phyloP scores from a whole-genome alignment of 352 stramenopile genomes.

The Pythium dissimile region DNA sequence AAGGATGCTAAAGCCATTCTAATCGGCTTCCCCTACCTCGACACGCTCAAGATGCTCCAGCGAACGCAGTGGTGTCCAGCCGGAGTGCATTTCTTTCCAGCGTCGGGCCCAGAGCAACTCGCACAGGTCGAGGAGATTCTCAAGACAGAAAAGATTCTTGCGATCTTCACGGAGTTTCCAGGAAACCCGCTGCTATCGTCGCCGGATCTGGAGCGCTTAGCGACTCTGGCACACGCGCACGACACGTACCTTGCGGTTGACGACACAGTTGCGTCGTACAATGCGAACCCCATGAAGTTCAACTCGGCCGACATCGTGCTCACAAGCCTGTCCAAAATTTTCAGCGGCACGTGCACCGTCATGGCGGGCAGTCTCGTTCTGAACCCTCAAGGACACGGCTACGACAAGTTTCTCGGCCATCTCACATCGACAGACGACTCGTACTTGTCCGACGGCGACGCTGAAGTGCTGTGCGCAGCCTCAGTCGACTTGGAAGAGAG shows the following conservation, averaged over 20 bases:
- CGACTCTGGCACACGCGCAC: slow-evolving; percentile 79
- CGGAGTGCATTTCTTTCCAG: slow-evolving; percentile 90
- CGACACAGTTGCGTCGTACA: slow-evolving; percentile 90
- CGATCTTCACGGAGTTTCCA: slow-evolving; percentile 92
- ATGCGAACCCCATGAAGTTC: slow-evolving; percentile 86
- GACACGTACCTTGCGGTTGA: slow-evolving; percentile 88
- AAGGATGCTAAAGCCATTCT: slow-evolving; percentile 71
- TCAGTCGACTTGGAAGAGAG: slow-evolving; percentile 74
- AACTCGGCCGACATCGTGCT: slow-evolving; percentile 82
- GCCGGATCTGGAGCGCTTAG: slow-evolving; percentile 79
- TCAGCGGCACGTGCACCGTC: slow-evolving; percentile 88
- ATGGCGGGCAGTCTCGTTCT: slow-evolving; percentile 90
- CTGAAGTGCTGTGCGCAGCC: slow-evolving; percentile 36
- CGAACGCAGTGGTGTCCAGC: slow-evolving; percentile 79
- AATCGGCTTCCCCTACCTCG: slow-evolving; percentile 92
- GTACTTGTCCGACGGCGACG: slow-evolving; percentile 66
- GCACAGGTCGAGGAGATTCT: slow-evolving; percentile 64
- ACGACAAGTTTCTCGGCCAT: slow-evolving; percentile 39
- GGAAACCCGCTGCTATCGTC: slow-evolving; percentile 90
- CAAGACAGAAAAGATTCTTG: slow-evolving; percentile 68
- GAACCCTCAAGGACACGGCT: slow-evolving; percentile 59
- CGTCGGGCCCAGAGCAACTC: slow-evolving; percentile 60
- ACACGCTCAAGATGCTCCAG: slow-evolving; percentile 92
- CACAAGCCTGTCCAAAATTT: slow-evolving; percentile 94
- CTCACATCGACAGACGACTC: slow-evolving; percentile 39